phyloP scores from a whole-genome alignment of 78 protist genomes.

The Polysphondylium violaceum region DNA sequence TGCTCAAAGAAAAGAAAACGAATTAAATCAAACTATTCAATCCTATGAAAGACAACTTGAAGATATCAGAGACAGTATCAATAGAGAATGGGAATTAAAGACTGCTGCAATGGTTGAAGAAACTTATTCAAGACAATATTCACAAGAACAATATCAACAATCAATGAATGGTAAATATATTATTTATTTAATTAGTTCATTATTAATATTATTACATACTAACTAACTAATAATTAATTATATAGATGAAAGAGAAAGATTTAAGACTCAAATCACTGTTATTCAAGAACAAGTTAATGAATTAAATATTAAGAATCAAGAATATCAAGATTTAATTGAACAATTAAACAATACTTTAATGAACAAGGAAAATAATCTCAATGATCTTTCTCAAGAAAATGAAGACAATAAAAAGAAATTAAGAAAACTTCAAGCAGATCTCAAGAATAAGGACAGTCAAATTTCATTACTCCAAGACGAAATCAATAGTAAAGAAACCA shows the following conservation, averaged over 20 bases:
- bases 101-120: slow-evolving; percentile 38
- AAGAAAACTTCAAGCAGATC: slow-evolving; percentile 13
- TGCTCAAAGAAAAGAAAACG: slow-evolving; percentile 38
- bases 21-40: slow-evolving; percentile 46
- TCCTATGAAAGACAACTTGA: slow-evolving; percentile 61
- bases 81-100: slow-evolving; percentile 75
- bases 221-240: not conserved
- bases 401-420: slow-evolving; percentile 47
- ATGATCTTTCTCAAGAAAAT: not conserved
- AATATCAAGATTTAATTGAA: slow-evolving; percentile 20
- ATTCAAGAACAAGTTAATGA: slow-evolving; percentile 22
- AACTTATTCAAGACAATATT: not conserved
- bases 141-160: not conserved
- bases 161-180: slow-evolving; percentile 5
- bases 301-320: slow-evolving; percentile 33
- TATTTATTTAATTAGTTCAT: not conserved
- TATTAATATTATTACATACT: not conserved
- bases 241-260: slow-evolving; percentile 38
- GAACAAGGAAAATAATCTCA: slow-evolving; percentile 12
- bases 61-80: slow-evolving; percentile 71
- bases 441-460: slow-evolving; percentile 37
- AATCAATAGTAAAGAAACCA: slow-evolving; percentile 15
- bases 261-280: not conserved
- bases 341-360: not conserved
- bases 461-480: slow-evolving; percentile 45